Base-by-base conservation (phyloP, 805 yeast genomes). In the Priceomyces fermenticarens region DNA sequence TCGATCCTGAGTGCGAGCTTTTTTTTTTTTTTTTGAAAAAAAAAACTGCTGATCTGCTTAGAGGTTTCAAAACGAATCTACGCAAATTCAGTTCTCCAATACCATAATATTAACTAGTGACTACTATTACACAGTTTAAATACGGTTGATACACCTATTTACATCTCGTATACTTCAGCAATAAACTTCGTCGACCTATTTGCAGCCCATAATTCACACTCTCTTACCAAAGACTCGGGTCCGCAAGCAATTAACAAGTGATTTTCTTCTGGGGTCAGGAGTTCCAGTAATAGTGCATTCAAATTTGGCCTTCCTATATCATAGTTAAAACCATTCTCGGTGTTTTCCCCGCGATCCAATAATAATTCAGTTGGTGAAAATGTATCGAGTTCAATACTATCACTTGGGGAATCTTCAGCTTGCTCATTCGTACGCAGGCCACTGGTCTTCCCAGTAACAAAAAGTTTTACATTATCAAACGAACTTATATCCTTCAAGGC, bases 1-100 rank as follows among this genome's bases (percentile, higher is more conserved):
- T 87, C 96, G 82, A 87, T 64, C 81, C 96, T 83, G 95, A 83
- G 88, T 77, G 82, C 83, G 79, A 82, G 88, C 93, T 84, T 47
- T 39, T 46, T 56, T 65, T 65, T 70, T 71, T 63, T 17, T 30
- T 43, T 28, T 40, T 32, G 33, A 11, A 12, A 12, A n/a, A n/a
- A n/a, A n/a, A n/a, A n/a, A n/a, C n/a, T n/a, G n/a, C n/a, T n/a
- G n/a, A n/a, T n/a, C n/a, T n/a, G n/a, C n/a, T n/a, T n/a, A n/a
- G n/a, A n/a, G n/a, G n/a, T n/a, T n/a, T n/a, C n/a, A n/a, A n/a
- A n/a, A n/a, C n/a, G n/a, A n/a, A n/a, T n/a, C n/a, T n/a, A n/a
- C n/a, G n/a, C n/a, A n/a, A n/a, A n/a, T n/a, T n/a, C n/a, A n/a
- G n/a, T n/a, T n/a, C n/a, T n/a, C n/a, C n/a, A n/a, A n/a, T n/a